Conservation (phyloP, 148 eudicot species). For the Tetragonia tetragonoides region DNA sequence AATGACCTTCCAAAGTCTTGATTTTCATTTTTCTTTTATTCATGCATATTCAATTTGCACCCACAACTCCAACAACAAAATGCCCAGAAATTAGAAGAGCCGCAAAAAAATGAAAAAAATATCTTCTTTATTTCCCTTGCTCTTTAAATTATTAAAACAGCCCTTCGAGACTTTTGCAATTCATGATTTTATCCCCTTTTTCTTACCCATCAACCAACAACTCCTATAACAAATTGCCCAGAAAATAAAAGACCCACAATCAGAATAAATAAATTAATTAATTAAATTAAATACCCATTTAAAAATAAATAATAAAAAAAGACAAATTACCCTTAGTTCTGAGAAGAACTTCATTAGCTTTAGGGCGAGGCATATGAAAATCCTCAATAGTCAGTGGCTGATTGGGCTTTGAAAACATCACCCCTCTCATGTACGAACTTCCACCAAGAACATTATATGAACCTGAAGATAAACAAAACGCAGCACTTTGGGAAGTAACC, state of each 20-base stretch:
- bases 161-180: too few relatives aligned
- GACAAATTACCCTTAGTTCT: conserved; percentile 73
- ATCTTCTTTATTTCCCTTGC: too few relatives aligned
- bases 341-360: conserved; percentile 84
- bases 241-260: neutral
- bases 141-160: too few relatives aligned
- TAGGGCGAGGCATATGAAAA: conserved; percentile 89
- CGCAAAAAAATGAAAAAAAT: too few relatives aligned
- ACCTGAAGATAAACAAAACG: conserved; percentile 36
- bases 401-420: conserved; percentile 68
- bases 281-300: neutral
- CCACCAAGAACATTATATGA: conserved; percentile 52
- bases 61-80: too few relatives aligned
- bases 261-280: neutral
- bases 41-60: too few relatives aligned
- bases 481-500: conserved; percentile 4
- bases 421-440: conserved; percentile 81
- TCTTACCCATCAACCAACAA: too few relatives aligned
- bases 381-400: conserved; percentile 87
- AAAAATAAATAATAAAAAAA: neutral
- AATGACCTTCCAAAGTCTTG: too few relatives aligned
- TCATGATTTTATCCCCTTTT: too few relatives aligned
- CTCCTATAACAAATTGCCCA: too few relatives aligned
- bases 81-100: too few relatives aligned
- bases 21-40: too few relatives aligned